Base-by-base conservation (phyloP, 306 rosid species). In the Vigna nakashimae region DNA sequence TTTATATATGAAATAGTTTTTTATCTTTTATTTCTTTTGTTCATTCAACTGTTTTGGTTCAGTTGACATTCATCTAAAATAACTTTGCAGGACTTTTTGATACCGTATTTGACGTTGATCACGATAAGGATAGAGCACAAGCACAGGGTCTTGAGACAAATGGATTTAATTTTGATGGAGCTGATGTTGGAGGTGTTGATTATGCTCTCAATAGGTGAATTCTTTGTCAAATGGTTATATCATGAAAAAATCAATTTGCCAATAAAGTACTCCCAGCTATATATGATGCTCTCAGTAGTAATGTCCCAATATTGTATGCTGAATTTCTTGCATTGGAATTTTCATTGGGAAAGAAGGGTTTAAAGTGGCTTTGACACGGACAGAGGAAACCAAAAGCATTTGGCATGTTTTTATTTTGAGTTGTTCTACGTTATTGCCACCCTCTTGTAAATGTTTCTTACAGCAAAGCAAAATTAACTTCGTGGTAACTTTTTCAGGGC, bases 151-250 rank as follows among this genome's bases (percentile, higher is more conserved):
- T 95, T 43, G 93, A 91, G 86, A 89, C 98, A 28, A 95, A 95
- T 85, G 99, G 99, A 68, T 95, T 91, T 83, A 85, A 73, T 82
- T 95, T 95, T 72, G 99, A 95, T 79, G 96, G 97, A 76, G 92
- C 99, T 77, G 99, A 95, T 85, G 73, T 83, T 59, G 89, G 79
- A 58, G 97, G 97, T 78, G 96, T 95, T 69, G 97, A 95, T 70
- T 88, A 88, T 85, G 99, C 98, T 79, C 98, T 92, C 51, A 88
- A 91, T 71, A 92, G 99, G 99, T 95, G 57, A 84, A 87, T 70
- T 65, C 24, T 63, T 43, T 66, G 49, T 43, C 26, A 4, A 64
- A 48, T 74, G 11, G 38, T 49, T 72, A 65, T 75, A 43, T 79
- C 55, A 32, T 11, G 66, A 71, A 36, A 51, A 71, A 11, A 38